Conservation (phyloP, 139 green algal species). For the Volvox africanus region DNA sequence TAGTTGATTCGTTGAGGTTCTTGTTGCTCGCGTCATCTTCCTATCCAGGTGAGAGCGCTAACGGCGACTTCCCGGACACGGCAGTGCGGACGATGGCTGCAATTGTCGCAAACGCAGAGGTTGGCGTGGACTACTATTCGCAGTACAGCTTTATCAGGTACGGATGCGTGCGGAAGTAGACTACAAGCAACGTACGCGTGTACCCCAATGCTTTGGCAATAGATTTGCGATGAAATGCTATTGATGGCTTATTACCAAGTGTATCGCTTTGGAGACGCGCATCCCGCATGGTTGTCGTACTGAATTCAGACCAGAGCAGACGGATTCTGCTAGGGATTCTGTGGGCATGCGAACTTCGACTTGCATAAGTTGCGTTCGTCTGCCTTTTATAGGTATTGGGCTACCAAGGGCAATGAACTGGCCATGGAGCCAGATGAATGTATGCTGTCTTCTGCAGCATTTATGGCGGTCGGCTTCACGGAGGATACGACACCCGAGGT, state of each 20-base stretch:
- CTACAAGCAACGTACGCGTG: too few relatives aligned
- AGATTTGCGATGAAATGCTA: too few relatives aligned
- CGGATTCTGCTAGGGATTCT: too few relatives aligned
- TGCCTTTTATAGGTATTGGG: slow-evolving; percentile 39
- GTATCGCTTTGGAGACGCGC: too few relatives aligned
- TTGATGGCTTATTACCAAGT: too few relatives aligned
- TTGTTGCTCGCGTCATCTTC: not conserved
- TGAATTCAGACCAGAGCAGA: too few relatives aligned
- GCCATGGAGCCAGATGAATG: slow-evolving; percentile 53
- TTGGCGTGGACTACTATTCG: slow-evolving; percentile 72
- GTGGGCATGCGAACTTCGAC: too few relatives aligned
- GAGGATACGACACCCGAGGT: slow-evolving; percentile 55
- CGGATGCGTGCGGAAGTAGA: not conserved
- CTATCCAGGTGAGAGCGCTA: slow-evolving; percentile 79
- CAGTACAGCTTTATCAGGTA: slow-evolving; percentile 71
- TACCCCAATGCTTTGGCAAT: too few relatives aligned
- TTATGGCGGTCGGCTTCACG: slow-evolving; percentile 59
- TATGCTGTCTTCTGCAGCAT: slow-evolving; percentile 54
- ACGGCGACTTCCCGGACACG: slow-evolving; percentile 77
- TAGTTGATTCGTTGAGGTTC: too few relatives aligned
- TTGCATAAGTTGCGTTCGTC: not conserved
- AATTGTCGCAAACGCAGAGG: slow-evolving; percentile 85
- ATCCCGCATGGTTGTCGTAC: too few relatives aligned
- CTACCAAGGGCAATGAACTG: slow-evolving; percentile 49
- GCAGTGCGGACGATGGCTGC: slow-evolving; percentile 84